Evolutionary conservation across 2,329 filamentous ascomycete genomes (phyloP).

Genomic region (Colletotrichum cuscutae): DNA sequence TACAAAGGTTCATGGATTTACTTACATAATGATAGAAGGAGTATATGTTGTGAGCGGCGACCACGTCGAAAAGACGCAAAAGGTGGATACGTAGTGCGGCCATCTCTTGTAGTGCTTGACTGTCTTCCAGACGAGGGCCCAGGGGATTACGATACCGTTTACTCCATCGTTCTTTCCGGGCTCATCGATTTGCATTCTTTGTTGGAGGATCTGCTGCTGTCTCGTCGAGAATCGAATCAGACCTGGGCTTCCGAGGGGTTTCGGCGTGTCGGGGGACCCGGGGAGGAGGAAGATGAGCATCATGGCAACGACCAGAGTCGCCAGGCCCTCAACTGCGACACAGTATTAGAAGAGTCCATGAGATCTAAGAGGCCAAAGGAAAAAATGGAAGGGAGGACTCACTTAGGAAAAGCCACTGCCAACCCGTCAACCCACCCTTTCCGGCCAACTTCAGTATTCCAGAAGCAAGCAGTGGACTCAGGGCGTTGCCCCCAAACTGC

Average conservation of each 20-base stretch:
- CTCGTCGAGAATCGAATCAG: slow-evolving; percentile 48
- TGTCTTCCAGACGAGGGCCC: slow-evolving; percentile 53
- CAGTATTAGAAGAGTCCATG: not conserved
- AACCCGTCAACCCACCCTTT: slow-evolving; percentile 52
- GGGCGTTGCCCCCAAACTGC: slow-evolving; percentile 61
- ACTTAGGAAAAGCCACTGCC: slow-evolving; percentile 64
- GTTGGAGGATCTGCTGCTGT: slow-evolving; percentile 47
- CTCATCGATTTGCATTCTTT: slow-evolving; percentile 47
- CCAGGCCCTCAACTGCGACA: slow-evolving; percentile 53
- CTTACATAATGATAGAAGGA: slow-evolving; percentile 54
- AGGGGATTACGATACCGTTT: slow-evolving; percentile 49
- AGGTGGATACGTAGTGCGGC: slow-evolving; percentile 60
- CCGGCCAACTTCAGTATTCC: slow-evolving; percentile 58
- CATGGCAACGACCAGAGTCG: slow-evolving; percentile 52
- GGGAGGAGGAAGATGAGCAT: slow-evolving; percentile 54
- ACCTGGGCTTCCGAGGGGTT: slow-evolving; percentile 49
- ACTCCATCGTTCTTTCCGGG: slow-evolving; percentile 43
- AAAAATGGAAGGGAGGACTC: not conserved
- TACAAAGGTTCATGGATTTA: not conserved
- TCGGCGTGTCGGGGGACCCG: slow-evolving; percentile 52
- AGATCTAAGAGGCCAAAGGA: too few species aligned
- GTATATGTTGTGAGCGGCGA: slow-evolving; percentile 63
- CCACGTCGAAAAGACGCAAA: slow-evolving; percentile 63
- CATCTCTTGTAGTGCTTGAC: slow-evolving; percentile 56
- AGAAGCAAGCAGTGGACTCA: slow-evolving; percentile 59